These are phyloP conservation scores for Aspergillus nidulans DNA, from an alignment of 495 filamentous ascomycete species.

Conservation along the genomic window DNA sequence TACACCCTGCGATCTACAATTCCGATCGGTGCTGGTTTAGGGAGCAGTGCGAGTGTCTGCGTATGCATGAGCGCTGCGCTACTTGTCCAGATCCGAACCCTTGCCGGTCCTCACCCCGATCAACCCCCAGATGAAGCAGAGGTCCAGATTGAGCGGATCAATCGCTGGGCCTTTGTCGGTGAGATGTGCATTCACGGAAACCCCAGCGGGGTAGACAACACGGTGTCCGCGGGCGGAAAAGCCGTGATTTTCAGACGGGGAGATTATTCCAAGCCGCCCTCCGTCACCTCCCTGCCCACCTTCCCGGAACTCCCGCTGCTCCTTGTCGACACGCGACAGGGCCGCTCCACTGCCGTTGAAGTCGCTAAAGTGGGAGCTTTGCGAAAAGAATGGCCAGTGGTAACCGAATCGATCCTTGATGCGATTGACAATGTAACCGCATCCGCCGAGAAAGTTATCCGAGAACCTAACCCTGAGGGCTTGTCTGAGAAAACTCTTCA, in stretches of 20 bases:
- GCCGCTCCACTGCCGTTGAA: slow-evolving; percentile 75
- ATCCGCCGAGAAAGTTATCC: slow-evolving; percentile 67
- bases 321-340: slow-evolving; percentile 79
- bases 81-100: slow-evolving; percentile 78
- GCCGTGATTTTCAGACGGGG: slow-evolving; percentile 82
- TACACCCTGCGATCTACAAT: slow-evolving; percentile 94
- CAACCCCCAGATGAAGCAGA: slow-evolving; percentile 77
- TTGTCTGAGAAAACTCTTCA: slow-evolving; percentile 54
- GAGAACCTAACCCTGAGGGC: slow-evolving; percentile 56
- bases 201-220: slow-evolving; percentile 95
- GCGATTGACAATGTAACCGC: slow-evolving; percentile 77
- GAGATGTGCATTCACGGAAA: slow-evolving; percentile 97
- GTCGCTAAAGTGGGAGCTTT: slow-evolving; percentile 80
- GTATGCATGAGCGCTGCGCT: slow-evolving; percentile 87
- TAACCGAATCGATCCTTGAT: slow-evolving; percentile 74
- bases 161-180: slow-evolving; percentile 94
- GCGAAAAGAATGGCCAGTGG: slow-evolving; percentile 59
- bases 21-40: slow-evolving; percentile 86
- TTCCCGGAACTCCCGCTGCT: slow-evolving; percentile 90
- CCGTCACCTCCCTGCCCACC: slow-evolving; percentile 68
- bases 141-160: slow-evolving; percentile 86
- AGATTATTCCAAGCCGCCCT: slow-evolving; percentile 72
- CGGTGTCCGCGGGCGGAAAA: slow-evolving; percentile 88
- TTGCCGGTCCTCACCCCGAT: slow-evolving; percentile 84
- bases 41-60: slow-evolving; percentile 86